Percentiles rank a stretch among this genome's conserved stretches.
Evolutionary conservation across 2,329 filamentous ascomycete genomes (phyloP).

Genomic region (Colletotrichum chrysophilum): DNA sequence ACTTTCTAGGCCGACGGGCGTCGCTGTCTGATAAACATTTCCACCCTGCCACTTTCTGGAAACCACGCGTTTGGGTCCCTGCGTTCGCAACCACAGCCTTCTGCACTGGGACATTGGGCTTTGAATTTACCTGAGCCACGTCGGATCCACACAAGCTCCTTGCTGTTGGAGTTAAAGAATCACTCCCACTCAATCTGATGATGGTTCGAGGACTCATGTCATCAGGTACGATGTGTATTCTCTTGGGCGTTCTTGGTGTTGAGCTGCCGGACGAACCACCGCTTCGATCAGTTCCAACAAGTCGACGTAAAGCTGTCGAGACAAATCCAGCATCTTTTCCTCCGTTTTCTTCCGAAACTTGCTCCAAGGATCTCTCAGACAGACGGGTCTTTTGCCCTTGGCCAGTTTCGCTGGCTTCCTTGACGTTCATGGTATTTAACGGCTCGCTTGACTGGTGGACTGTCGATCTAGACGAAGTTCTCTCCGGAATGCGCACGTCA

Average conservation of each 20-base stretch:
- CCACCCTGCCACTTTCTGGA: not conserved
- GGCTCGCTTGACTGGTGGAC: not conserved
- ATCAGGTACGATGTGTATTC: not conserved
- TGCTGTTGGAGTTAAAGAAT: not conserved
- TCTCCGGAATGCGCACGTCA: slow-evolving; percentile 28
- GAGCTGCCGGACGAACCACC: not conserved
- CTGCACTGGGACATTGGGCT: not conserved
- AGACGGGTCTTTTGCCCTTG: not conserved
- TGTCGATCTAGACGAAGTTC: slow-evolving; percentile 30
- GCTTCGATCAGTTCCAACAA: not conserved
- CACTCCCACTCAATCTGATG: not conserved
- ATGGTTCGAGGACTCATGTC: not conserved
- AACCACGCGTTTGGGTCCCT: not conserved
- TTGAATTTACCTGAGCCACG: not conserved
- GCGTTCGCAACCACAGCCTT: not conserved
- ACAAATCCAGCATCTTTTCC: not conserved
- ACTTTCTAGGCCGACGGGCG: not conserved
- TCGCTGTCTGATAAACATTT: not conserved
- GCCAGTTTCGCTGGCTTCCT: not conserved
- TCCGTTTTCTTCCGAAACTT: not conserved
- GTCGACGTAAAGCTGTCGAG: not conserved
- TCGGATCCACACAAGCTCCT: not conserved
- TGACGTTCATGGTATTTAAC: not conserved
- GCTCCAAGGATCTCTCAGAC: not conserved
- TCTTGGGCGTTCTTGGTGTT: not conserved